Conservation (phyloP, 345 rosid genomes). For the Sonneratia caseolaris region DNA sequence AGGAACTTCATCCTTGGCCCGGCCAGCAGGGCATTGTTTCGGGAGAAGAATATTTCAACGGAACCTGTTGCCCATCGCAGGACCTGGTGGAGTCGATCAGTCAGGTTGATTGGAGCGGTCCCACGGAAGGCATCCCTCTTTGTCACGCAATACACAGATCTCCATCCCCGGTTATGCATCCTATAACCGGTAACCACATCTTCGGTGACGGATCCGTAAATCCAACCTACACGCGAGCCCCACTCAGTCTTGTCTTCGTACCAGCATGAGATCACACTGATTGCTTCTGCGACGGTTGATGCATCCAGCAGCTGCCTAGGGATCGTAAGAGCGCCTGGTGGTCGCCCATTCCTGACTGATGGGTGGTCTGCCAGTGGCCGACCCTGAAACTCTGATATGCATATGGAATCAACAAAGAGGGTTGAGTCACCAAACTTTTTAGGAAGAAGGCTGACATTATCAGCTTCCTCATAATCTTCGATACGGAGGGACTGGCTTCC, state of each 20-base stretch:
- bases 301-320: constrained; percentile 20
- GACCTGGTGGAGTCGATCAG: constrained; percentile 23
- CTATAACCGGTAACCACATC: constrained; percentile 22
- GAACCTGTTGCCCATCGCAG: constrained; percentile 26
- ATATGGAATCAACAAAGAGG: constrained; percentile 15
- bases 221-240: constrained; percentile 20
- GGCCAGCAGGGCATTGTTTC: constrained; percentile 21
- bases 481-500: constrained; percentile 3
- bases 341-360: constrained; percentile 21
- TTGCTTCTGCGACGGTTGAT: constrained; percentile 20
- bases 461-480: constrained; percentile 9
- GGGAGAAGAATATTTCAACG: constrained; percentile 22
- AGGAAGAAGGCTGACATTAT: constrained; percentile 8
- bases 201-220: constrained; percentile 19
- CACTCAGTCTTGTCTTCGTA: constrained; percentile 23
- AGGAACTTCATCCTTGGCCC: constrained; percentile 19
- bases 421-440: constrained; percentile 21
- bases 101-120: constrained; percentile 20
- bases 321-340: constrained; percentile 16
- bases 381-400: constrained; percentile 17
- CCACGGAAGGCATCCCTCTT: constrained; percentile 20
- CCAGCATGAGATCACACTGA: constrained; percentile 22
- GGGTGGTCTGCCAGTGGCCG: constrained; percentile 20
- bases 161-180: constrained; percentile 29
- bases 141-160: constrained; percentile 18